phyloP scores from a whole-genome alignment of 2,329 filamentous ascomycete genomes.

The Neofusicoccum kwambonambiense region DNA sequence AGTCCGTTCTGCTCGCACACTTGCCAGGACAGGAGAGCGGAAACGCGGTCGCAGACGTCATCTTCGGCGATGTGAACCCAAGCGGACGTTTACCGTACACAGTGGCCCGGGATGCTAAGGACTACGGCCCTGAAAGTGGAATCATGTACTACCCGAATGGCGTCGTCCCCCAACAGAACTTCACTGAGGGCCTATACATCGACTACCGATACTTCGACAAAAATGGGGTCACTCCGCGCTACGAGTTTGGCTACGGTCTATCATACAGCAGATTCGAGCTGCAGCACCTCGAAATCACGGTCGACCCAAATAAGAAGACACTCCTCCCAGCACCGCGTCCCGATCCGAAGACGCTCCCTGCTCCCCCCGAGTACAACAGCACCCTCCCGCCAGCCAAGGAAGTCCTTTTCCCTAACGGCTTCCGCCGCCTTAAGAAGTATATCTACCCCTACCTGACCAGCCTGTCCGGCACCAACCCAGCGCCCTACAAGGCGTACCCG shows the following conservation, averaged over 20 bases:
- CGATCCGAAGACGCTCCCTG: slow-evolving; percentile 12
- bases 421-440: slow-evolving; percentile 65
- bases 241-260: slow-evolving; percentile 39
- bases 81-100: slow-evolving; percentile 41
- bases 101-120: slow-evolving; percentile 36
- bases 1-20: slow-evolving; percentile 42
- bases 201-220: slow-evolving; percentile 56
- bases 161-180: slow-evolving; percentile 47
- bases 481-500: slow-evolving; percentile 51
- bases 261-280: slow-evolving; percentile 36
- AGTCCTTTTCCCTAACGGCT: slow-evolving; percentile 60
- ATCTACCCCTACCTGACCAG: slow-evolving; percentile 53
- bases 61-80: slow-evolving; percentile 41
- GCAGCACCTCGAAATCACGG: slow-evolving; percentile 25
- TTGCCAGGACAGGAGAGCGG: slow-evolving; percentile 43
- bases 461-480: slow-evolving; percentile 46
- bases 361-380: slow-evolving; percentile 24
- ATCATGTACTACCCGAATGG: slow-evolving; percentile 40
- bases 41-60: slow-evolving; percentile 40
- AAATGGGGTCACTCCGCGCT: slow-evolving; percentile 27
- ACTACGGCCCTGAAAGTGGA: slow-evolving; percentile 27
- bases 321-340: slow-evolving; percentile 43
- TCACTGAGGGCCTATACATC: slow-evolving; percentile 52
- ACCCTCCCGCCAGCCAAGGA: slow-evolving; percentile 55
- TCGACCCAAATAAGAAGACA: slow-evolving; percentile 32